A percentile compares a stretch with the other conserved stretches of the same genome.
phyloP scores from a whole-genome alignment of 2,329 filamentous ascomycete genomes.

The Akanthomyces uredinophilus region DNA sequence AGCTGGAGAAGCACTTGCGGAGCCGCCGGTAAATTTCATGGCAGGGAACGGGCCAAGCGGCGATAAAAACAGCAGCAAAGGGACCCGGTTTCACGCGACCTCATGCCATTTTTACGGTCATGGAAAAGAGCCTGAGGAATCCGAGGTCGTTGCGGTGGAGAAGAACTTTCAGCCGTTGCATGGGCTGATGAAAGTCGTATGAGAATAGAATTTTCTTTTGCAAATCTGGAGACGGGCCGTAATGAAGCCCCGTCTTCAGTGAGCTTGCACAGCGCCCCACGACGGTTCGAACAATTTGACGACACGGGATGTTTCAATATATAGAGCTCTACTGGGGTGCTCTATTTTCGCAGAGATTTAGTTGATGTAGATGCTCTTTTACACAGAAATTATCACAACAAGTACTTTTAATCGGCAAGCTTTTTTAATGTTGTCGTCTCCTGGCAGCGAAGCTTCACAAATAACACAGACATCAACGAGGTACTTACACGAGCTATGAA shows the following conservation, averaged over 20 bases:
- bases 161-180: background rate
- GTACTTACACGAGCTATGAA: background rate
- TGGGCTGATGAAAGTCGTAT: slow-evolving; percentile 11
- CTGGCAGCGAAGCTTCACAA: background rate
- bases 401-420: background rate
- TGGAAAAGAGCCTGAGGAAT: background rate
- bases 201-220: slow-evolving; percentile 1
- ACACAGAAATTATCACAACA: background rate
- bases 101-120: background rate
- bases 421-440: background rate
- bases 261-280: background rate
- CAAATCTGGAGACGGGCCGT: slow-evolving; percentile 1
- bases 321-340: background rate
- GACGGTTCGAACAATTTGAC: background rate
- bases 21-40: background rate
- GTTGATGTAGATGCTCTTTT: background rate
- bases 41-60: background rate
- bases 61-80: background rate
- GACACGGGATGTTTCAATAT: background rate
- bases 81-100: slow-evolving; percentile 8
- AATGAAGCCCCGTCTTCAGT: background rate
- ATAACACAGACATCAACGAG: background rate
- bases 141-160: background rate
- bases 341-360: background rate
- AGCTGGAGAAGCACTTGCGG: background rate